Conservation (phyloP, 352 stramenopile genomes). For the Globisporangium emineosum region DNA sequence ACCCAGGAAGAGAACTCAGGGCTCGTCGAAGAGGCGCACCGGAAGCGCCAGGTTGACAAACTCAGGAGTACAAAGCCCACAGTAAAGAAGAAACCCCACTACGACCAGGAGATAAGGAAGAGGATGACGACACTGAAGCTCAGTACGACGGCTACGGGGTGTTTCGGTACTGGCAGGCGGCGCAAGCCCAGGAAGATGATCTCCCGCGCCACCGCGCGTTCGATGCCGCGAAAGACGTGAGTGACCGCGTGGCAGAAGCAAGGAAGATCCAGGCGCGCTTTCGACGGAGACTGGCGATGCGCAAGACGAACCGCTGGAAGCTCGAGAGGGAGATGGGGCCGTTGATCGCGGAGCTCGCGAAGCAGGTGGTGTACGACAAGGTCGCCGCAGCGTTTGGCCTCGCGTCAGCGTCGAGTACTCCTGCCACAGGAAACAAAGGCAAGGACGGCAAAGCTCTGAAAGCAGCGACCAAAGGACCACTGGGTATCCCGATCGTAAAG, state of each 20-base stretch:
- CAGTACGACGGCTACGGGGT: too few species aligned
- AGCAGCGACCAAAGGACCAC: constrained; percentile 9
- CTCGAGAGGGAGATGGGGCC: too few species aligned
- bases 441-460: constrained; percentile 10
- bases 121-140: too few species aligned
- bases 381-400: constrained; percentile 41
- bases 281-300: constrained; percentile 48
- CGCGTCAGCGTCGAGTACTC: constrained; percentile 12
- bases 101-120: too few species aligned
- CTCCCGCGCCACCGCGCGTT: constrained; percentile 27
- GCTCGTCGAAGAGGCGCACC: constrained; percentile 68
- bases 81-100: too few species aligned
- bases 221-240: constrained; percentile 24
- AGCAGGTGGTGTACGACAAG: constrained; percentile 44
- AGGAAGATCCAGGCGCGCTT: constrained; percentile 68
- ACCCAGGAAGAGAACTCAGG: constrained; percentile 75
- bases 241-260: constrained; percentile 31
- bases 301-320: constrained; percentile 47
- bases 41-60: too few species aligned
- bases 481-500: constrained; percentile 39
- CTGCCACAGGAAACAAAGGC: not conserved
- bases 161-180: too few species aligned
- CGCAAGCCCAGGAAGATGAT: too few species aligned
- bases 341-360: constrained; percentile 43
- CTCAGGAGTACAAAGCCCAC: too few species aligned